Evolutionary conservation across 1,139 yeast species (phyloP).

Genomic region (Groenewaldozyma sp.): DNA sequence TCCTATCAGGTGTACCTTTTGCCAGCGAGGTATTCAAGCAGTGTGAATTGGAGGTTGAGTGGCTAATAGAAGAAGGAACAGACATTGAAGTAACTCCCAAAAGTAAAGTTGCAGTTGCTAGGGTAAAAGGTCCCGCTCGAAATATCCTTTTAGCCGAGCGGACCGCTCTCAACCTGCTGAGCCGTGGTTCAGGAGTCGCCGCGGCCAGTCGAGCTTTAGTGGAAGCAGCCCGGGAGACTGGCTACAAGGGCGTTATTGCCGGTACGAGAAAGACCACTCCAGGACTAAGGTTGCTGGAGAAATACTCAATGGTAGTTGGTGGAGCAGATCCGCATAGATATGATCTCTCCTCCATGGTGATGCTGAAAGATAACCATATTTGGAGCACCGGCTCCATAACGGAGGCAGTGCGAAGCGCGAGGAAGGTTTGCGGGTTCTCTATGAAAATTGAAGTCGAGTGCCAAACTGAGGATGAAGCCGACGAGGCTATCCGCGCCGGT

Average conservation of each 20-base stretch:
- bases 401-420: conserved; percentile 67
- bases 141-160: conserved; percentile 76
- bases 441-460: conserved; percentile 91
- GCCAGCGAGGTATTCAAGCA: conserved; percentile 79
- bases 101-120: conserved; percentile 67
- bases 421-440: conserved; percentile 78
- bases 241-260: conserved; percentile 77
- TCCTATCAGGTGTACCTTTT: conserved; percentile 84
- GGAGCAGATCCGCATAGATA: conserved; percentile 91
- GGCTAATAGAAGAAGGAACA: conserved; percentile 67
- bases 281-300: conserved; percentile 77
- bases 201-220: conserved; percentile 54
- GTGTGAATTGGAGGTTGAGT: conserved; percentile 58
- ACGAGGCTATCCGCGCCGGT: conserved; percentile 88
- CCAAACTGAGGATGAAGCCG: conserved; percentile 71
- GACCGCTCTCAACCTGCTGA: conserved; percentile 71
- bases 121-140: conserved; percentile 70
- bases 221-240: conserved; percentile 54
- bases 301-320: conserved; percentile 91
- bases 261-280: conserved; percentile 99
- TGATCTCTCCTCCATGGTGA: conserved; percentile 88
- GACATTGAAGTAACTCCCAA: conserved; percentile 39
- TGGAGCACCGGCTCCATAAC: conserved; percentile 91
- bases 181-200: conserved; percentile 87
- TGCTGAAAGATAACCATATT: conserved; percentile 91